These are phyloP conservation scores for Xylaria sp. DNA, from an alignment of 2,329 filamentous ascomycete genomes.

Conservation along the genomic window DNA sequence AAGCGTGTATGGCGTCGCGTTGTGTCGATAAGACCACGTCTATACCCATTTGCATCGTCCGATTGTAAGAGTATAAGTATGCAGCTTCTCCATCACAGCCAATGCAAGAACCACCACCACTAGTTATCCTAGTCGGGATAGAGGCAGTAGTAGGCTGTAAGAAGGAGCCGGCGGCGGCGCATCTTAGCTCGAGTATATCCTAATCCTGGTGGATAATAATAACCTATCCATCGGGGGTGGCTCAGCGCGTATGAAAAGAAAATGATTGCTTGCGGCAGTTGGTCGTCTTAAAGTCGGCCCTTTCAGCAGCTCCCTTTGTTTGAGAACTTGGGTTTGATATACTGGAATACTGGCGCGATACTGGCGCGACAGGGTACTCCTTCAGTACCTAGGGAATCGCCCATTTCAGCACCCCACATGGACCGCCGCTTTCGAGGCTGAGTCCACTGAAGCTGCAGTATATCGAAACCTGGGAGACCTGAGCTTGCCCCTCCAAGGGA, in stretches of 20 bases:
- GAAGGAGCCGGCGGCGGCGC: constrained; percentile 11
- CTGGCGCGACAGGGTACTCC: too few species aligned
- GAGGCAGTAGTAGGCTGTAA: neutral
- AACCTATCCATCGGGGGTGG: constrained; percentile 30
- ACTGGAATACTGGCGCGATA: neutral
- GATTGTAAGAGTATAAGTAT: neutral
- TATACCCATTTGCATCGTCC: neutral
- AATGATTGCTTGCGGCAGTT: constrained; percentile 21
- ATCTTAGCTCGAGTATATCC: constrained; percentile 29
- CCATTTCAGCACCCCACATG: neutral
- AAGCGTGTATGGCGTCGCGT: neutral
- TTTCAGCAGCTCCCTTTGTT: constrained; percentile 24
- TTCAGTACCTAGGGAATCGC: neutral
- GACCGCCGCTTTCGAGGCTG: neutral
- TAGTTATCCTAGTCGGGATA: neutral
- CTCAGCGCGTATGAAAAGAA: constrained; percentile 34
- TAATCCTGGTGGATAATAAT: constrained; percentile 24
- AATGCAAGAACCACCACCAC: too few species aligned
- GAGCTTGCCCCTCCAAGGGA: too few species aligned
- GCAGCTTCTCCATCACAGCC: constrained; percentile 1
- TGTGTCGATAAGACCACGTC: constrained; percentile 9
- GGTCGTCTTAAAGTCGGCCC: constrained; percentile 1
- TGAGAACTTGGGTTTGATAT: constrained; percentile 12
- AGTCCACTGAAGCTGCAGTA: constrained; percentile 9
- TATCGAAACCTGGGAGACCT: neutral